These are phyloP conservation scores for Leishmania mexicana DNA, from an alignment of 208 protist genomes.

Conservation along the genomic window DNA sequence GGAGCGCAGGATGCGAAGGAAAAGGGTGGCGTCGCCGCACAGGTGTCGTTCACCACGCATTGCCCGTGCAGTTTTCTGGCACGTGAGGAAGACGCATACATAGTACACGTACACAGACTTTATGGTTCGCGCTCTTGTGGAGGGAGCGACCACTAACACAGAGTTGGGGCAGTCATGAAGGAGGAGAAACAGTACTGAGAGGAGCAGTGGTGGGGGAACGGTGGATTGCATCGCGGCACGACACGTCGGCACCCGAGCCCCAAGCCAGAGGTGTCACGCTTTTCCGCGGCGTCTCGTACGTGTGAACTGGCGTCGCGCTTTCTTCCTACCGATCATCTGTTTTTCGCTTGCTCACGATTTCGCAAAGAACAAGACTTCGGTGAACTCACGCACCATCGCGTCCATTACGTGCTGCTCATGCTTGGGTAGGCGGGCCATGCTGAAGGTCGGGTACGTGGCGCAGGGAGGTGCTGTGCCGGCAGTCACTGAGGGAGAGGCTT, in stretches of 20 bases:
- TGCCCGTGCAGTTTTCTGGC: background rate
- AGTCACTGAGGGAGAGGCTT: slow-evolving; percentile 1
- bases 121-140: background rate
- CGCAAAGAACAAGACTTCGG: slow-evolving; percentile 69
- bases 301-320: background rate
- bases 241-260: background rate
- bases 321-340: background rate
- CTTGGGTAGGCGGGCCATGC: slow-evolving; percentile 48
- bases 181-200: background rate
- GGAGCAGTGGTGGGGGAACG: background rate
- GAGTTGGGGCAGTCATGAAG: background rate
- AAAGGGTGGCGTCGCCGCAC: background rate
- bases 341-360: slow-evolving; percentile 8
- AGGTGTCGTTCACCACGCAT: background rate
- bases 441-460: slow-evolving; percentile 69
- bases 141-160: background rate
- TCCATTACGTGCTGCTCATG: slow-evolving; percentile 81
- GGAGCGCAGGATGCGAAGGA: background rate
- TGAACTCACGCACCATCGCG: slow-evolving; percentile 61
- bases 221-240: background rate
- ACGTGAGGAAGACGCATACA: background rate
- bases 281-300: background rate
- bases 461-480: slow-evolving; percentile 46
- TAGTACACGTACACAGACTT: background rate
- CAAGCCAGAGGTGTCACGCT: background rate